phyloP scores from a whole-genome alignment of 352 stramenopile genomes.

The Phytophthora hybrid region DNA sequence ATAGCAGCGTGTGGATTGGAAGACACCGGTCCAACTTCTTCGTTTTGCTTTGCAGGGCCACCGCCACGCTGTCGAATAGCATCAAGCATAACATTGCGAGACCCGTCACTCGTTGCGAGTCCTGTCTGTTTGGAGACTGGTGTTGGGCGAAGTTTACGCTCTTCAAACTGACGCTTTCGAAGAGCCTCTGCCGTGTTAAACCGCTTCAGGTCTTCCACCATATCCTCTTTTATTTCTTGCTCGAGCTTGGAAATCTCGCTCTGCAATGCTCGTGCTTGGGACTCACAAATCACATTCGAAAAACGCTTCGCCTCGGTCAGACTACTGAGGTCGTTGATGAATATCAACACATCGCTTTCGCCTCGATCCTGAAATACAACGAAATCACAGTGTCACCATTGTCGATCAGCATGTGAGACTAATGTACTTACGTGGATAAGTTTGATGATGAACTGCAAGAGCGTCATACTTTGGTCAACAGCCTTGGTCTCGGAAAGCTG shows the following conservation, averaged over 20 bases:
- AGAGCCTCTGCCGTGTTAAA: constrained; percentile 60
- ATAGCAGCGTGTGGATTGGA: constrained; percentile 19
- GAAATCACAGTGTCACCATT: neutral
- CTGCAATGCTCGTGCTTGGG: constrained; percentile 59
- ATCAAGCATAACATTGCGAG: constrained; percentile 39
- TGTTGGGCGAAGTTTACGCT: constrained; percentile 21
- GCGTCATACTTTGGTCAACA: constrained; percentile 72
- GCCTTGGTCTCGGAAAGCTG: constrained; percentile 87
- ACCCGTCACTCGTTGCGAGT: neutral
- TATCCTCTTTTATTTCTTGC: constrained; percentile 80
- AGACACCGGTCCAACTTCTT: neutral
- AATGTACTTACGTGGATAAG: constrained; percentile 71
- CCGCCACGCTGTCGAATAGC: constrained; percentile 40
- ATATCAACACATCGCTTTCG: constrained; percentile 71
- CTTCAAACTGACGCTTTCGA: constrained; percentile 44
- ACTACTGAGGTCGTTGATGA: constrained; percentile 66
- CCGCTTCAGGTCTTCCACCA: constrained; percentile 57
- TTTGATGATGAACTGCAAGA: constrained; percentile 83
- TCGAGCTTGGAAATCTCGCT: constrained; percentile 64
- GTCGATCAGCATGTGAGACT: neutral
- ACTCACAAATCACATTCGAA: constrained; percentile 74
- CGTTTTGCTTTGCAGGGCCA: neutral
- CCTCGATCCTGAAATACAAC: constrained; percentile 61
- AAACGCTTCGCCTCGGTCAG: constrained; percentile 69
- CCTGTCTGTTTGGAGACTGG: neutral